Evolutionary conservation across 2,329 filamentous ascomycete genomes (phyloP).

Genomic region (Microsporum canis): DNA sequence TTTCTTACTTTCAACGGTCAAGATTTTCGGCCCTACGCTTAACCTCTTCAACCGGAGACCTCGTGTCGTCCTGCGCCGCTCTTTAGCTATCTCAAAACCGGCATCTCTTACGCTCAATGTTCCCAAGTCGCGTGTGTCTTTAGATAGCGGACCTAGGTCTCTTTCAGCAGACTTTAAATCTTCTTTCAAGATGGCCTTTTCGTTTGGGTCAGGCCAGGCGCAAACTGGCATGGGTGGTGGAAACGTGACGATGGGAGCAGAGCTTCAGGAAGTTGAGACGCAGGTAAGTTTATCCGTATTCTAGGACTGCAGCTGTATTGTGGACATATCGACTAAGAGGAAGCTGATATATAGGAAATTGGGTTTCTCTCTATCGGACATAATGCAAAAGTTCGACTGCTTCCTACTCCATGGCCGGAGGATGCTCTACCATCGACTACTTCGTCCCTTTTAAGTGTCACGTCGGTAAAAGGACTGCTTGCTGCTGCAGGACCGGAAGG

Average conservation of each 20-base stretch:
- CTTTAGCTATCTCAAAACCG: slow-evolving; percentile 25
- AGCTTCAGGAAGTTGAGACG: slow-evolving; percentile 68
- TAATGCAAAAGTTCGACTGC: slow-evolving; percentile 66
- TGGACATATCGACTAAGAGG: neutral
- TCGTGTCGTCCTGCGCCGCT: slow-evolving; percentile 31
- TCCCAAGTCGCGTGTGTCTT: slow-evolving; percentile 21
- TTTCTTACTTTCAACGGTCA: slow-evolving; percentile 20
- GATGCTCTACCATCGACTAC: slow-evolving; percentile 60
- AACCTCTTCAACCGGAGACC: slow-evolving; percentile 34
- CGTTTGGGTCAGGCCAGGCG: slow-evolving; percentile 41
- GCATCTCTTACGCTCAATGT: slow-evolving; percentile 25
- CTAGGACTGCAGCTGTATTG: neutral
- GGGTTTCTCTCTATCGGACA: slow-evolving; percentile 71
- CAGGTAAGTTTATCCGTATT: slow-evolving; percentile 46
- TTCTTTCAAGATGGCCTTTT: slow-evolving; percentile 48
- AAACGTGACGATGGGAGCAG: slow-evolving; percentile 45
- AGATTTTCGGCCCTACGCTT: slow-evolving; percentile 37
- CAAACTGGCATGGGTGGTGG: slow-evolving; percentile 22
- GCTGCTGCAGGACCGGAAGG: slow-evolving; percentile 77
- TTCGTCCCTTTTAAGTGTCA: slow-evolving; percentile 73
- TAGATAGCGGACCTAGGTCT: slow-evolving; percentile 28
- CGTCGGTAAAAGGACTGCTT: slow-evolving; percentile 65
- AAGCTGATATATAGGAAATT: slow-evolving; percentile 43
- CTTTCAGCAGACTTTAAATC: slow-evolving; percentile 28
- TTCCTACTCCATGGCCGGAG: slow-evolving; percentile 65